Evolutionary conservation across 345 rosid species (phyloP), one percentile per base, ranked within the genome.

Genomic region (Eucalyptus cloeziana): DNA sequence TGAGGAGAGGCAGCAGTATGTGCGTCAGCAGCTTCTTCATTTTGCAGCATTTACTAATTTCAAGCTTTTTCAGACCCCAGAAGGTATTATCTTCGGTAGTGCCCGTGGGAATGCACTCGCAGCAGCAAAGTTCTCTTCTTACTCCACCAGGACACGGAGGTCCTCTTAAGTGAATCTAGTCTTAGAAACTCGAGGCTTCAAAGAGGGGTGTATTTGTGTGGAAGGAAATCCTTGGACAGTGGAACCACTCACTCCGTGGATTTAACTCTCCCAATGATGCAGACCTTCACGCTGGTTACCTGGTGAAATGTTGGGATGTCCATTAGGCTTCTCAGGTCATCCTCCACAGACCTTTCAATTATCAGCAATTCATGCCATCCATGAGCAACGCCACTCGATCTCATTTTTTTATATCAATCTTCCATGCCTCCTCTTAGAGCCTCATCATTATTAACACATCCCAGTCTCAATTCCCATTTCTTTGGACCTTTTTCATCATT

Each of bases 351-450:
- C 40, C 24, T 69, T 31, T 69, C 80, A 16, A 69, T 31, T 69
- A 5, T 69, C 44, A 69, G 80, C 80, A 0, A 9, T 69, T 69
- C 12, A 69, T 52, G 58, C 58, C 58, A 52, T 52, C 58, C 58
- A 52, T 52, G 58, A 52, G 58, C 24, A 19, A 19, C 10, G 58
- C 24, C 58, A 52, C 58, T 19, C 0, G 0, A 52, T 52, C 24
- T 52, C 58, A 52, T 4, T 10, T 7, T 0, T 52, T 19, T 52
- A 7, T 10, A 1, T 3, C 0, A 31, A 7, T 15, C 22, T n/a
- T 67, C 40, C 79, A 67, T 8, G 79, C 40, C 40, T 67, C 79
- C 40, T 31, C 17, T n/a, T 67, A 0, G 79, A 67, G 21, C 40
- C 79, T 31, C 40, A 67, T 67, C 40, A n/a, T 67, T 14, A 67